Conservation (phyloP, 257 asterid genomes). For the Haberlea rhodopensis region DNA sequence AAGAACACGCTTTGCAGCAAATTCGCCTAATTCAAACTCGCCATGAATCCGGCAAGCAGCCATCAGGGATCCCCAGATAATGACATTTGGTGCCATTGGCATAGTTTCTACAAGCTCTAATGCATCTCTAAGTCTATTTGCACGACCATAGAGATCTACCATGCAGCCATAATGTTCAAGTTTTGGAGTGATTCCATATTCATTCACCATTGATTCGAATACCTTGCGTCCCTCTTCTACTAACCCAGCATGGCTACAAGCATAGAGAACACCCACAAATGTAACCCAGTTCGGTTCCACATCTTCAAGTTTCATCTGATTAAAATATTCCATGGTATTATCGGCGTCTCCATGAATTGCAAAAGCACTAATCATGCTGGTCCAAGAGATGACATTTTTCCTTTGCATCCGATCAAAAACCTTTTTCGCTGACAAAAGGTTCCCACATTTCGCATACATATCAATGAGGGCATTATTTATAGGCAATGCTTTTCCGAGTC, state of each 20-base stretch:
- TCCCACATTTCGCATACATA: constrained; percentile 81
- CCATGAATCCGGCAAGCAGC: constrained; percentile 64
- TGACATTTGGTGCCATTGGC: constrained; percentile 76
- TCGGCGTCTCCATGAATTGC: constrained; percentile 65
- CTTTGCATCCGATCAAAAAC: constrained; percentile 41
- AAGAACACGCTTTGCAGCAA: constrained; percentile 66
- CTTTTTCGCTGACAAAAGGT: constrained; percentile 51
- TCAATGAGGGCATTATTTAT: constrained; percentile 66
- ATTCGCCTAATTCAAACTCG: constrained; percentile 65
- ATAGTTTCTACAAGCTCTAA: constrained; percentile 57
- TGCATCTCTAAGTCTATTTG: constrained; percentile 54
- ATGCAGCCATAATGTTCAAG: constrained; percentile 79
- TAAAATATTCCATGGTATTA: constrained; percentile 46
- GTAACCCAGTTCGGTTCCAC: constrained; percentile 70
- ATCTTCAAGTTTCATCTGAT: constrained; percentile 53
- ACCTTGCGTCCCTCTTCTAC: constrained; percentile 54
- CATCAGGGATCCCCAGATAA: constrained; percentile 83
- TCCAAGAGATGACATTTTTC: constrained; percentile 77
- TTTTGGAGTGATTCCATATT: constrained; percentile 52
- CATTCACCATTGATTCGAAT: constrained; percentile 58
- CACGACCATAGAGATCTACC: constrained; percentile 77
- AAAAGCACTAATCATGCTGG: constrained; percentile 57
- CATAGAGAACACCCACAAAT: constrained; percentile 64
- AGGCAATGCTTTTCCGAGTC: constrained; percentile 57
- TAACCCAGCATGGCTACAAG: constrained; percentile 76